A percentile compares a stretch with the other conserved stretches of the same genome.
phyloP scores from a whole-genome alignment of 2,329 filamentous ascomycete genomes.

The Chaetomium sp. region DNA sequence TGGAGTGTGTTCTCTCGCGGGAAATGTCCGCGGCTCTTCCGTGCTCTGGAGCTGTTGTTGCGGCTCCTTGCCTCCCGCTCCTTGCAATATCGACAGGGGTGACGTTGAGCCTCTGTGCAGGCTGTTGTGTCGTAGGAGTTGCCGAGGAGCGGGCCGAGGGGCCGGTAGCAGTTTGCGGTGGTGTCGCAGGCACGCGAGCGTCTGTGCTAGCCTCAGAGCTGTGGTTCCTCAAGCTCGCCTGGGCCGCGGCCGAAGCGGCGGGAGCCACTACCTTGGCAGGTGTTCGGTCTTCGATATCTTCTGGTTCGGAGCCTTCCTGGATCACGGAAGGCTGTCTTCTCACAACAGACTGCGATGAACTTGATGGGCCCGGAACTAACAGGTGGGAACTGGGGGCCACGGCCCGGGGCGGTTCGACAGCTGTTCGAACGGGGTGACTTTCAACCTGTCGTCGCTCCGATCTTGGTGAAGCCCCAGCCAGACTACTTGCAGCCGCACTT shows the following conservation, averaged over 20 bases:
- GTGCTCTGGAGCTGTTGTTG: background rate
- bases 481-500: too few species aligned
- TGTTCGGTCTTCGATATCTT: conserved; percentile 19
- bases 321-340: conserved; percentile 40
- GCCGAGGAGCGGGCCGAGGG: background rate
- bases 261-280: conserved; percentile 11
- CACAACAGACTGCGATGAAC: conserved; percentile 11
- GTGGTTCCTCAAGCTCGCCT: conserved; percentile 29
- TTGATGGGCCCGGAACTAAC: background rate
- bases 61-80: conserved; percentile 8
- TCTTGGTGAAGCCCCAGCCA: conserved; percentile 10
- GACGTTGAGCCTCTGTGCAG: background rate
- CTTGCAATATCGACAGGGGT: conserved; percentile 6
- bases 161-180: background rate
- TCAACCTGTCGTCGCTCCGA: conserved; percentile 11
- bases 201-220: background rate
- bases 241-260: conserved; percentile 32
- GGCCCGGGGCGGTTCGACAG: background rate
- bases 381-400: background rate
- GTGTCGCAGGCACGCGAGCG: background rate
- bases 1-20: conserved; percentile 38
- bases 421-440: conserved; percentile 6
- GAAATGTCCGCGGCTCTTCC: conserved; percentile 12
- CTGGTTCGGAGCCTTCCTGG: conserved; percentile 33
- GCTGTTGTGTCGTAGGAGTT: background rate